Base-by-base conservation (phyloP, 805 yeast genomes). In the Hemisphaericaspora nanyangensis region DNA sequence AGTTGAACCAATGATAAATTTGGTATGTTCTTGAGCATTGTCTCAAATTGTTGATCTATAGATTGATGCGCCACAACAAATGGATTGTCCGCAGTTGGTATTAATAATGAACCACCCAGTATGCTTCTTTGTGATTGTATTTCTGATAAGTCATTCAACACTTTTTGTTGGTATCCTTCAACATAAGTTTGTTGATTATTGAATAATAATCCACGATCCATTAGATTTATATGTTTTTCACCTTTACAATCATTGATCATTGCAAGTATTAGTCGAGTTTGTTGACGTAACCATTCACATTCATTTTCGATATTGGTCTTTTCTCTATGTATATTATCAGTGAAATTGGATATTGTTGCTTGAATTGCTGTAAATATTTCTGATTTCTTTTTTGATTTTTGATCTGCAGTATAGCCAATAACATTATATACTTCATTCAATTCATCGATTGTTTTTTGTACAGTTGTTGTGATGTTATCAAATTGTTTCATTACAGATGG, bases 401-500 rank as follows among this genome's bases (percentile, higher is more conserved):
- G 82, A 7, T 55, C 50, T n/a, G 65, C 54, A 1, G 80, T 66
- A 50, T 74, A 77, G 1, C 85, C 85, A 29, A 79, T 79, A 41
- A 68, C 71, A 34, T 63, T 61, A 51, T 77, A 77, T 7, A 77
- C 67, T 4, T 51, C 49, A 36, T 72, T 67, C n/a, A 79, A 53
- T 37, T 73, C 70, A 46, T 44, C 47, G 13, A 68, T 57, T 7
- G 72, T 61, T n/a, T 48, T 46, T 38, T 60, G 58, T n/a, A 68
- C 66, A 26, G 63, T 58, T 18, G 52, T 41, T 4, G 63, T 56
- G 13, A 68, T 63, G 17, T 50, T 38, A 29, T 65, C 67, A 33
- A 66, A 55, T 29, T 55, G 56, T 16, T 46, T 8, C 11, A 22
- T 5, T 2, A 22, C 26, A 12, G 5, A 22, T 8, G 3, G n/a